Percentiles rank a stretch among this genome's conserved stretches.
phyloP scores from a whole-genome alignment of 805 yeast species.

The Candida berthetii region DNA sequence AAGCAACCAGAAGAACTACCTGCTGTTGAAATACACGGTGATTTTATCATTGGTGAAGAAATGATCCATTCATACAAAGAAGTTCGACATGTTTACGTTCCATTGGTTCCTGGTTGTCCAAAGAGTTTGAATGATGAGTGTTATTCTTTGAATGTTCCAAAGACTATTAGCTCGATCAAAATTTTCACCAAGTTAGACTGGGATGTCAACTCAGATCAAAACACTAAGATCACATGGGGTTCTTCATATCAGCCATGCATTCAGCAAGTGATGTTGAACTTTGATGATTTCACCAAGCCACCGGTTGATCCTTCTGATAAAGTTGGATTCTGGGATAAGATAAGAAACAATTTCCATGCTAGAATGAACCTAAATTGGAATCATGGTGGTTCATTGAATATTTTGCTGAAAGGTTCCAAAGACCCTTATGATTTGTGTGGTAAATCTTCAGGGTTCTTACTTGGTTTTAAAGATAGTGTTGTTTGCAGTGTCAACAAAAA shows the following conservation, averaged over 20 bases:
- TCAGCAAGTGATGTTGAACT: slow-evolving; percentile 68
- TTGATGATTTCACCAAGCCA: slow-evolving; percentile 85
- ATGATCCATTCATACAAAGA: slow-evolving; percentile 43
- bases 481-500: slow-evolving; percentile 54
- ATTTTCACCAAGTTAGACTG: slow-evolving; percentile 57
- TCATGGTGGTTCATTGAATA: slow-evolving; percentile 44
- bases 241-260: slow-evolving; percentile 79
- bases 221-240: slow-evolving; percentile 79
- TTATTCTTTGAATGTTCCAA: slow-evolving; percentile 59
- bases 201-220: slow-evolving; percentile 43
- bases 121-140: slow-evolving; percentile 31
- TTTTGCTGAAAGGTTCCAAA: slow-evolving; percentile 66
- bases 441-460: slow-evolving; percentile 66
- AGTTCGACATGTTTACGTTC: slow-evolving; percentile 55
- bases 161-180: slow-evolving; percentile 73
- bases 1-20: slow-evolving; percentile 16
- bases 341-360: slow-evolving; percentile 74
- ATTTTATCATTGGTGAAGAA: slow-evolving; percentile 64
- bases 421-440: slow-evolving; percentile 74
- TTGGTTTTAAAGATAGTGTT: slow-evolving; percentile 64
- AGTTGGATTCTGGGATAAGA: slow-evolving; percentile 91
- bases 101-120: slow-evolving; percentile 44
- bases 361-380: slow-evolving; percentile 46
- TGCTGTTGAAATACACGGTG: slow-evolving; percentile 45
- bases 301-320: slow-evolving; percentile 82